Percentiles rank a stretch among this genome's conserved stretches.
phyloP scores from a whole-genome alignment of 306 rosid species.

The Cercis canadensis region DNA sequence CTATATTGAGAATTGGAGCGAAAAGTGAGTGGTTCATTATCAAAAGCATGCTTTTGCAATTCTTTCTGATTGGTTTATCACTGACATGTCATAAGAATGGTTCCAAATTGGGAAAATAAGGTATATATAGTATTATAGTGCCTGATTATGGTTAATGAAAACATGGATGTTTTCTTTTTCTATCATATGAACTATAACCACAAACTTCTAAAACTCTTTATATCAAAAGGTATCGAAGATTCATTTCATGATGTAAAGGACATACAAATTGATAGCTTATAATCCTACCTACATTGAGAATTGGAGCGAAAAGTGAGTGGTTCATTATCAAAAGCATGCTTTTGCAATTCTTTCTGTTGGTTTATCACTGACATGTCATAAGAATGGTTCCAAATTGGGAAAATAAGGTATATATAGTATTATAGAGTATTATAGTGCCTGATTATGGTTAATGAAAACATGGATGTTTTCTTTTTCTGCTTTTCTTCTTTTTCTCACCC shows the following conservation, averaged over 20 bases:
- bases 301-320: not conserved
- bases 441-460: not conserved
- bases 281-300: not conserved
- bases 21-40: not conserved
- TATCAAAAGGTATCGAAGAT: not conserved
- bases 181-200: not conserved
- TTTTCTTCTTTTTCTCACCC: too few relatives aligned
- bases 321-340: not conserved
- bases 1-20: not conserved
- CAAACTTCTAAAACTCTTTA: not conserved
- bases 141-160: not conserved
- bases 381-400: not conserved
- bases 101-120: not conserved
- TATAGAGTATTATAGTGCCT: too few relatives aligned
- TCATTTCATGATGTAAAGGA: constrained; percentile 19
- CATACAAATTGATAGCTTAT: not conserved
- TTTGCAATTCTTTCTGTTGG: constrained; percentile 4
- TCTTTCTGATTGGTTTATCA: constrained; percentile 1
- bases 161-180: too few relatives aligned
- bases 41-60: constrained; percentile 12
- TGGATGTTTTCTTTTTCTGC: not conserved
- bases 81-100: constrained; percentile 1
- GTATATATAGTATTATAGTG: not conserved
- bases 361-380: constrained; percentile 12
- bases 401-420: not conserved